Evolutionary conservation across 345 rosid genomes (phyloP).

Genomic region (Mallotus nudiflorus): DNA sequence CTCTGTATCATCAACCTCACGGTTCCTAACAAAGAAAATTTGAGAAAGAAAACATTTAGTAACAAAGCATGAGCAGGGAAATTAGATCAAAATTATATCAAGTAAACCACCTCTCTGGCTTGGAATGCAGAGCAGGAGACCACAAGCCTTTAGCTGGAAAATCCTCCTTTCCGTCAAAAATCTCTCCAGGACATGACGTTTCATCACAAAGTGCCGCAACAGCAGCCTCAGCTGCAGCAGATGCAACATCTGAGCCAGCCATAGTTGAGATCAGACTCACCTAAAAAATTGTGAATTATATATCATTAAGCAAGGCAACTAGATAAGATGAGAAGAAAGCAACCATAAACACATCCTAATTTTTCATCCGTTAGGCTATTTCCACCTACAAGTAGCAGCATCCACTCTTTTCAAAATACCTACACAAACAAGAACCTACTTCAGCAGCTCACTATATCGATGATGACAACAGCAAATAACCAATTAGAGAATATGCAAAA

Average conservation of each 20-base stretch:
- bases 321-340: neutral
- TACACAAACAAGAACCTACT: neutral
- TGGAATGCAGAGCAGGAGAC: constrained; percentile 26
- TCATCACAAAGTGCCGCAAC: constrained; percentile 73
- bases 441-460: neutral
- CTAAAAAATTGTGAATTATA: constrained; percentile 30
- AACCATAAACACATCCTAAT: neutral
- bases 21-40: constrained; percentile 39
- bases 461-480: neutral
- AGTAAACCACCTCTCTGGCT: constrained; percentile 47
- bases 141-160: constrained; percentile 27
- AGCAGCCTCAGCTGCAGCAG: constrained; percentile 85
- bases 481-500: neutral
- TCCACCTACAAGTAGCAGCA: neutral
- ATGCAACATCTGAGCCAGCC: constrained; percentile 61
- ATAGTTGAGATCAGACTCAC: constrained; percentile 62
- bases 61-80: constrained; percentile 3
- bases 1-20: constrained; percentile 43
- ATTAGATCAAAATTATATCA: neutral
- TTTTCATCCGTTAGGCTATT: neutral
- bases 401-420: neutral
- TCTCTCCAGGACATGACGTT: constrained; percentile 67
- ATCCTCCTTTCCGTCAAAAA: constrained; percentile 47
- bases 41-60: constrained; percentile 2
- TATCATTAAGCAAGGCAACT: neutral